A percentile compares a stretch with the other conserved stretches of the same genome.
Evolutionary conservation across 768 basidiomycete genomes (phyloP).

Genomic region (Macrolepiota dolichaula): DNA sequence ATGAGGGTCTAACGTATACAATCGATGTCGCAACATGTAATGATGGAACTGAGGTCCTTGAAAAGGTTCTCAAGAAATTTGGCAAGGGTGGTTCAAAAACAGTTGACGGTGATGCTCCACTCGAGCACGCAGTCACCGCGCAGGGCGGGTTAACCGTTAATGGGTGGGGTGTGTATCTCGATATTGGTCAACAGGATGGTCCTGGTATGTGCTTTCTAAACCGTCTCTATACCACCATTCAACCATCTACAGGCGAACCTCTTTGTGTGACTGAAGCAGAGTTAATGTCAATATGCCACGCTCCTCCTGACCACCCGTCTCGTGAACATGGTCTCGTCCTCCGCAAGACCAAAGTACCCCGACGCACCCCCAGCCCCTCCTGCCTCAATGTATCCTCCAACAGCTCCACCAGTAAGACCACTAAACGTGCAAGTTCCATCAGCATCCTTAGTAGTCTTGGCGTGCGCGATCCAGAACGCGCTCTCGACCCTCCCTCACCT

Average conservation of each 20-base stretch:
- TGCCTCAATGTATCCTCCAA: constrained; percentile 34
- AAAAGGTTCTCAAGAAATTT: constrained; percentile 88
- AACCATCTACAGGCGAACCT: constrained; percentile 51
- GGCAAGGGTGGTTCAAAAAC: constrained; percentile 55
- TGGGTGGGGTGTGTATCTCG: constrained; percentile 85
- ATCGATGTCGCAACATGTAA: constrained; percentile 80
- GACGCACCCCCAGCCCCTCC: constrained; percentile 37
- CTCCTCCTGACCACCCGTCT: constrained; percentile 70
- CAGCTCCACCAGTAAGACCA: constrained; percentile 45
- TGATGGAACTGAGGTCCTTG: constrained; percentile 83
- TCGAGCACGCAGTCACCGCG: not conserved
- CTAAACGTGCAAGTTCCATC: constrained; percentile 91
- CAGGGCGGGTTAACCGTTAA: constrained; percentile 80
- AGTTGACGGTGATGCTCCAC: constrained; percentile 39
- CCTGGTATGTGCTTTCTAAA: constrained; percentile 36
- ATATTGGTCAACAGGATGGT: constrained; percentile 51
- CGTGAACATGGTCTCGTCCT: constrained; percentile 80
- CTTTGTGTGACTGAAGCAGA: constrained; percentile 66
- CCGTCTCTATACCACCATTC: not conserved
- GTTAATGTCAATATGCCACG: constrained; percentile 79
- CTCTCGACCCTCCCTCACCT: constrained; percentile 59
- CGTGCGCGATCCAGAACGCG: constrained; percentile 72
- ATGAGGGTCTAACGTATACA: constrained; percentile 72
- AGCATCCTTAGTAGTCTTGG: constrained; percentile 94
- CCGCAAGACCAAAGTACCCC: constrained; percentile 40